These are phyloP conservation scores for Gaultheria prostrata DNA, from an alignment of 148 eudicot genomes.

Conservation along the genomic window DNA sequence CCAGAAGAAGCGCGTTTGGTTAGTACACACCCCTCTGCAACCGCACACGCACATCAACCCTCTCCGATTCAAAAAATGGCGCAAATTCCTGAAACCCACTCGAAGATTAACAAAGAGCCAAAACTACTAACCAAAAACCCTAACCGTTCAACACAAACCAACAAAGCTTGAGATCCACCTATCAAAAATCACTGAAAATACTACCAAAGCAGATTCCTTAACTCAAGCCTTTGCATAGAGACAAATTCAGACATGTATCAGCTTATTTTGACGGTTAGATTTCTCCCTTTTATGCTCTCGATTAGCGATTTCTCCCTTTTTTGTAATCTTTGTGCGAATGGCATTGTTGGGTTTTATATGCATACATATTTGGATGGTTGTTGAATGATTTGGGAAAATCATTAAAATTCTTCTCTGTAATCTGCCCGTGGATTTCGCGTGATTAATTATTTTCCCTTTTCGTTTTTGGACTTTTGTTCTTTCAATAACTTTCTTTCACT, in stretches of 20 bases:
- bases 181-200: neutral
- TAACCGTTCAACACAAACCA: neutral
- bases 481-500: neutral
- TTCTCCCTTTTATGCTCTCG: neutral
- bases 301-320: neutral
- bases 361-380: neutral
- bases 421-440: slow-evolving; percentile 2
- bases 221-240: slow-evolving; percentile 10
- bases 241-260: neutral
- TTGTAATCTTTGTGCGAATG: neutral
- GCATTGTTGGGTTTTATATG: slow-evolving; percentile 1
- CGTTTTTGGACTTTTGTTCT: slow-evolving; percentile 9
- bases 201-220: neutral
- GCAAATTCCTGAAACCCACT: neutral
- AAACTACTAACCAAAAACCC: neutral
- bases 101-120: neutral
- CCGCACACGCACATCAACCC: neutral
- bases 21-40: neutral
- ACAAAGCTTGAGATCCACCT: neutral
- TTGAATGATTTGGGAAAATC: neutral
- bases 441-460: slow-evolving; percentile 4
- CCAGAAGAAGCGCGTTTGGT: neutral
- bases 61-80: slow-evolving; percentile 12
- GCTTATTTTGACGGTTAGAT: slow-evolving; percentile 3
- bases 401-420: slow-evolving; percentile 8